Evolutionary conservation across 78 protist genomes (phyloP).

Genomic region (Monocercomonoides exilis): DNA sequence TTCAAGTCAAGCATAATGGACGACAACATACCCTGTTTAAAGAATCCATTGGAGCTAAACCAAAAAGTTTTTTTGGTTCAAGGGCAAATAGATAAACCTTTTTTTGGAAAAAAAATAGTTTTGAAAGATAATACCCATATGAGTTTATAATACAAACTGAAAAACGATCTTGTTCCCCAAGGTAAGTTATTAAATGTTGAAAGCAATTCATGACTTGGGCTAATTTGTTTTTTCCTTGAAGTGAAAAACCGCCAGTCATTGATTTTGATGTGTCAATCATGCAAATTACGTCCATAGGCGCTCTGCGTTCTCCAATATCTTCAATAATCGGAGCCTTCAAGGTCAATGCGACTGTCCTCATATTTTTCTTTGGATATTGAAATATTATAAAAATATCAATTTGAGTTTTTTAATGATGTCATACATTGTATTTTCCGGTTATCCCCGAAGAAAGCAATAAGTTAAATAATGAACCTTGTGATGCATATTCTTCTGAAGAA

Average conservation of each 20-base stretch:
- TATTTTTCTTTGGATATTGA: too few species aligned
- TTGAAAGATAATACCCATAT: not conserved
- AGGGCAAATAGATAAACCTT: not conserved
- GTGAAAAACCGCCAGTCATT: not conserved
- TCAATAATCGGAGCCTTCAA: too few species aligned
- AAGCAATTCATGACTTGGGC: not conserved
- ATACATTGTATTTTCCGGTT: too few species aligned
- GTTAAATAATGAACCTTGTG: too few species aligned
- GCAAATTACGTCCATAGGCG: not conserved
- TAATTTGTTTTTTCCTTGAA: not conserved
- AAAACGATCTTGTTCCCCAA: not conserved
- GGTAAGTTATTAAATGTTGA: not conserved
- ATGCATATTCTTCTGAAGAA: too few species aligned
- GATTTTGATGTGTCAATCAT: not conserved
- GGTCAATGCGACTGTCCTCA: too few species aligned
- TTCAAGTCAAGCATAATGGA: not conserved
- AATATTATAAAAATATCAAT: too few species aligned
- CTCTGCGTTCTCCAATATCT: not conserved
- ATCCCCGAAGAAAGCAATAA: too few species aligned
- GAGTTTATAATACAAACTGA: not conserved
- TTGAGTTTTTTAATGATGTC: too few species aligned
- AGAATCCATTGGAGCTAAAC: not conserved
- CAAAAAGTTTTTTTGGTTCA: not conserved
- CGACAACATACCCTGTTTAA: not conserved
- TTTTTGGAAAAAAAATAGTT: too few species aligned